Evolutionary conservation across 2,329 filamentous ascomycete species (phyloP), one percentile per base, ranked within the genome.

Genomic region (Zymoseptoria tritici): DNA sequence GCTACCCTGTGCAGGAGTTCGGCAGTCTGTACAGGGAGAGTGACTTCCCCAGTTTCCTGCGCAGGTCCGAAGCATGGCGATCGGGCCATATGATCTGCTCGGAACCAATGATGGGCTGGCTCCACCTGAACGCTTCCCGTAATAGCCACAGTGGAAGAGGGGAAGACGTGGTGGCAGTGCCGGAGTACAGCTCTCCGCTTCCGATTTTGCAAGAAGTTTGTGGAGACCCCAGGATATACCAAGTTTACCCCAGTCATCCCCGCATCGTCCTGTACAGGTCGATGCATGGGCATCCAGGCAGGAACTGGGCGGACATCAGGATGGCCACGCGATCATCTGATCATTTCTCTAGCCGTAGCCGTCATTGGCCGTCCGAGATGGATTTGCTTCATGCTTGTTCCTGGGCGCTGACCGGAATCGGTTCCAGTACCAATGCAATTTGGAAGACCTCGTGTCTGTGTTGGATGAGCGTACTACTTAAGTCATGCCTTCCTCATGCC

Each of bases 341-440:
- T n/a, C 16, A 16, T n/a, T 16, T 46, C 13, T 7, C 13, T 16
- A 46, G 36, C 36, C 16, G 16, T 46, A 11, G 13, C 36, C 13
- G 13, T n/a, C 36, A 46, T 46, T 46, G 36, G 36, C 13, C 11
- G 36, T 16, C 5, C 5, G 13, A 46, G 16, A 16, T 46, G 36
- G 16, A 46, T 6, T n/a, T 53, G 51, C 20, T 19, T 57, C 19
- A 36, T 52, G 16, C 19, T 7, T 31, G 51, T 52, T 36, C 9
- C 53, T 58, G 57, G 54, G 49, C n/a, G 16, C 51, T 5, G 60
- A 59, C 46, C 13, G 24, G 11, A 62, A 62, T 31, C 36, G 16
- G 36, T 46, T n/a, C 16, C 36, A 16, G 16, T 16, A 16, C 16
- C 36, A 46, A 46, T n/a, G 13, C 36, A n/a, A n/a, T 46, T 6